Evolutionary conservation across 768 basidiomycete species (phyloP).

Genomic region (Termitomyces sp.): DNA sequence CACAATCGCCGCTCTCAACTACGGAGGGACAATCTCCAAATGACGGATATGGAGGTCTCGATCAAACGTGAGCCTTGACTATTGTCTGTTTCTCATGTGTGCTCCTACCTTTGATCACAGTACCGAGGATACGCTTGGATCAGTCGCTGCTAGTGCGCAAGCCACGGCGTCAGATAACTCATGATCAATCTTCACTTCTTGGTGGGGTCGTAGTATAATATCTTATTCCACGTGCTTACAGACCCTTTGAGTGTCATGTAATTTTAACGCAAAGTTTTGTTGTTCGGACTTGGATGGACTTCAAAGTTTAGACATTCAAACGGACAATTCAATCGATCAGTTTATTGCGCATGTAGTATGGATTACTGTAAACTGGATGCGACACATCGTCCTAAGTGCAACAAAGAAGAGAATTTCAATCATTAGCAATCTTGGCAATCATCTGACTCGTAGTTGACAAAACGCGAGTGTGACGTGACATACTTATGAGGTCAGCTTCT

Average conservation of each 20-base stretch:
- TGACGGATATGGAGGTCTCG: conserved; percentile 53
- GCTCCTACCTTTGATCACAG: conserved; percentile 14
- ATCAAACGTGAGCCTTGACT: conserved; percentile 29
- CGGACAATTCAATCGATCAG: not conserved
- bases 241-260: not conserved
- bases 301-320: not conserved
- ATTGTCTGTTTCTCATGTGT: not conserved
- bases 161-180: conserved; percentile 24
- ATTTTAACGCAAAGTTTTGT: not conserved
- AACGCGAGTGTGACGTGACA: not conserved
- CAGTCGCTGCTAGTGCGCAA: conserved; percentile 27
- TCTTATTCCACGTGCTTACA: not conserved
- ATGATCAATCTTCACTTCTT: not conserved
- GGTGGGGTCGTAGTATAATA: not conserved
- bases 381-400: not conserved
- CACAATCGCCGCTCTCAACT: conserved; percentile 22
- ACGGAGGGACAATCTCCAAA: conserved; percentile 53
- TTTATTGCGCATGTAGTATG: not conserved
- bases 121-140: conserved; percentile 24
- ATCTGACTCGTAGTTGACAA: no score
- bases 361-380: not conserved
- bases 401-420: not conserved
- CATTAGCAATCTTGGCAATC: no score
- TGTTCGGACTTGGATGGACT: not conserved
- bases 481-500: not conserved